phyloP scores from a whole-genome alignment of 352 stramenopile species.

The Elongisporangium anandrum region DNA sequence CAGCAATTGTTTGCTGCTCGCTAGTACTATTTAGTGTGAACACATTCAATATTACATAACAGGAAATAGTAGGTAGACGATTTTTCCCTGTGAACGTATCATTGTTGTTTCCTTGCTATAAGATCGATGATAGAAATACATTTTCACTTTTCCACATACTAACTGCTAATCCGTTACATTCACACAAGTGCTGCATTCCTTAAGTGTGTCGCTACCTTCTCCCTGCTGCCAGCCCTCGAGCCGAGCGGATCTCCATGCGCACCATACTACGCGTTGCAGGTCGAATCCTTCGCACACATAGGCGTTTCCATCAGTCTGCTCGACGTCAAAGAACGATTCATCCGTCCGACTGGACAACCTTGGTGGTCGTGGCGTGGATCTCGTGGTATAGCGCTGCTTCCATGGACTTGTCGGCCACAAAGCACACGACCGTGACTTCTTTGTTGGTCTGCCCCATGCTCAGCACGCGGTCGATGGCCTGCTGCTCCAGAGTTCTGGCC shows the following conservation, averaged over 20 bases:
- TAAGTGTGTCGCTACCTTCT: too few species aligned
- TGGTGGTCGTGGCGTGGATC: constrained; percentile 51
- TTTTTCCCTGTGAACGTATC: too few species aligned
- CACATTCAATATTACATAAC: too few species aligned
- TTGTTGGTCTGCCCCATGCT: constrained; percentile 81
- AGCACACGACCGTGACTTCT: constrained; percentile 62
- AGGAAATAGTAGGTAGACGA: too few species aligned
- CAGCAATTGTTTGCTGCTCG: too few species aligned
- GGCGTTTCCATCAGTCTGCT: constrained; percentile 34
- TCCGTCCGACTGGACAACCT: constrained; percentile 36
- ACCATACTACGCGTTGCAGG: constrained; percentile 45
- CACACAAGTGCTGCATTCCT: too few species aligned
- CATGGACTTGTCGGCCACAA: constrained; percentile 71
- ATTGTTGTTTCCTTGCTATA: too few species aligned
- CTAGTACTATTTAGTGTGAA: too few species aligned
- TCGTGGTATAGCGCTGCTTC: constrained; percentile 71
- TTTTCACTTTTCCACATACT: too few species aligned
- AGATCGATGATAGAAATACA: too few species aligned
- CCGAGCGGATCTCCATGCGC: constrained; percentile 39
- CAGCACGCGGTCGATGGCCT: constrained; percentile 80
- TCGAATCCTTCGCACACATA: constrained; percentile 59
- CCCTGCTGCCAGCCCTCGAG: background rate
- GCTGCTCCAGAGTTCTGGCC: constrained; percentile 70
- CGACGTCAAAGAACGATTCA: constrained; percentile 70
- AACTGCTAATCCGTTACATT: too few species aligned